A percentile compares a stretch with the other conserved stretches of the same genome.
Evolutionary conservation across 2,329 filamentous ascomycete genomes (phyloP).

Genomic region (Nothomitra cinnamomea): DNA sequence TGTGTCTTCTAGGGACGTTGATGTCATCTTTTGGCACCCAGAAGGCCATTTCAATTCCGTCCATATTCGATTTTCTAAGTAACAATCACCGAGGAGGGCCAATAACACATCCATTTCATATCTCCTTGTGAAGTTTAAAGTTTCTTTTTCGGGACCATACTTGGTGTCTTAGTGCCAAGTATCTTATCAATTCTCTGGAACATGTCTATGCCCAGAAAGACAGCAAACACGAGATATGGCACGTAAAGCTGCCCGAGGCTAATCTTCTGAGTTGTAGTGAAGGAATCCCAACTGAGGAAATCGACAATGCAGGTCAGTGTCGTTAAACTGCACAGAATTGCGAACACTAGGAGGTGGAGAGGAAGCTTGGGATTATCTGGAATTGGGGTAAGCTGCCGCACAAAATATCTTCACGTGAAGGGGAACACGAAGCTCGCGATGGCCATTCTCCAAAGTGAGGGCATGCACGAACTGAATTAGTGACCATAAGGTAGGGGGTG

Average conservation of each 20-base stretch:
- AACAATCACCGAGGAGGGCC: too few relatives aligned
- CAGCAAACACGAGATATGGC: conserved; percentile 39
- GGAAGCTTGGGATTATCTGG: conserved; percentile 40
- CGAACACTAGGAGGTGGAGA: conserved; percentile 41
- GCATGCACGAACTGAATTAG: background rate
- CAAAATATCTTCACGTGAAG: background rate
- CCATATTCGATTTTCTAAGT: too few relatives aligned
- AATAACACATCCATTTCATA: too few relatives aligned
- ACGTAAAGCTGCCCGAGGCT: conserved; percentile 35
- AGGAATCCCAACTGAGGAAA: conserved; percentile 36
- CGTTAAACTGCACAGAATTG: conserved; percentile 41
- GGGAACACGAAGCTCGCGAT: background rate
- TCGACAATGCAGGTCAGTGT: conserved; percentile 46
- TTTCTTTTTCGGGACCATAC: background rate
- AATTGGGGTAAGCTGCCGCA: background rate
- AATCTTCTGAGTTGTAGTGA: conserved; percentile 28
- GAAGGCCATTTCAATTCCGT: too few relatives aligned
- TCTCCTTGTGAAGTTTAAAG: too few relatives aligned
- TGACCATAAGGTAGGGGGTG: background rate
- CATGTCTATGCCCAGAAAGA: conserved; percentile 29
- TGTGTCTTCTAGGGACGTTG: too few relatives aligned
- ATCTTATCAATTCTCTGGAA: conserved; percentile 16
- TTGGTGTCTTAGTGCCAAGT: background rate
- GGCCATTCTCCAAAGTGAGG: background rate
- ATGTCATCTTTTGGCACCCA: too few relatives aligned